phyloP scores from a whole-genome alignment of 2,329 filamentous ascomycete genomes.

The Fusarium sp. region DNA sequence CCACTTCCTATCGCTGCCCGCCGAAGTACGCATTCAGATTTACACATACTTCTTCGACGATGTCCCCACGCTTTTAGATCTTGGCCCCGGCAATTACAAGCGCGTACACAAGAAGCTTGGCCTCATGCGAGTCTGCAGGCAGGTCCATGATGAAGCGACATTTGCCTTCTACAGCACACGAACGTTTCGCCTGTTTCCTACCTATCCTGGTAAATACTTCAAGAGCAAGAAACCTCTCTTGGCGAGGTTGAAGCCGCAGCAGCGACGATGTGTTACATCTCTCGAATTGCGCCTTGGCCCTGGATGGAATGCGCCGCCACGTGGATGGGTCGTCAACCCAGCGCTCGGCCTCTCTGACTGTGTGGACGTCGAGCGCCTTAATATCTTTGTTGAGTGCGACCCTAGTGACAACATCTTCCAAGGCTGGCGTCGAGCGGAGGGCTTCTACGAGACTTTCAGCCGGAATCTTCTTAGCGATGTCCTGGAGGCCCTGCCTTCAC shows the following conservation, averaged over 20 bases:
- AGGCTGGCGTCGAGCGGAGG: constrained; percentile 73
- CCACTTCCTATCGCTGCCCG: constrained; percentile 74
- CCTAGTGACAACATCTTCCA: constrained; percentile 75
- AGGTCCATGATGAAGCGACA: constrained; percentile 71
- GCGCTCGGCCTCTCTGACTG: constrained; percentile 73
- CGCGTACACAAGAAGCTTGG: constrained; percentile 69
- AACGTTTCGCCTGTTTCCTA: constrained; percentile 75
- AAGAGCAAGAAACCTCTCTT: constrained; percentile 79
- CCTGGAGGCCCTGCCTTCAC: constrained; percentile 65
- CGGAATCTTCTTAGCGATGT: constrained; percentile 67
- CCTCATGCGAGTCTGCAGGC: constrained; percentile 70
- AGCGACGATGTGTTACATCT: constrained; percentile 69
- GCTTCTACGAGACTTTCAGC: constrained; percentile 78
- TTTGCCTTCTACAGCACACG: constrained; percentile 73
- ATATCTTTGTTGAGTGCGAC: constrained; percentile 78
- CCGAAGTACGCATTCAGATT: constrained; percentile 76
- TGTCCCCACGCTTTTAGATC: constrained; percentile 68
- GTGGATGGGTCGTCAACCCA: constrained; percentile 75
- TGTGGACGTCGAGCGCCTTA: constrained; percentile 67
- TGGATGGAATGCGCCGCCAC: constrained; percentile 77
- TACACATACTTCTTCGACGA: constrained; percentile 72
- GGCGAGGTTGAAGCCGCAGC: constrained; percentile 70
- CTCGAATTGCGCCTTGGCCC: constrained; percentile 79
- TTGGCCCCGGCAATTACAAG: constrained; percentile 74
- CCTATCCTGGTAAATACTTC: constrained; percentile 72